A percentile compares a stretch with the other conserved stretches of the same genome.
phyloP scores from a whole-genome alignment of 306 rosid species.

The Glycyrrhiza uralensis region DNA sequence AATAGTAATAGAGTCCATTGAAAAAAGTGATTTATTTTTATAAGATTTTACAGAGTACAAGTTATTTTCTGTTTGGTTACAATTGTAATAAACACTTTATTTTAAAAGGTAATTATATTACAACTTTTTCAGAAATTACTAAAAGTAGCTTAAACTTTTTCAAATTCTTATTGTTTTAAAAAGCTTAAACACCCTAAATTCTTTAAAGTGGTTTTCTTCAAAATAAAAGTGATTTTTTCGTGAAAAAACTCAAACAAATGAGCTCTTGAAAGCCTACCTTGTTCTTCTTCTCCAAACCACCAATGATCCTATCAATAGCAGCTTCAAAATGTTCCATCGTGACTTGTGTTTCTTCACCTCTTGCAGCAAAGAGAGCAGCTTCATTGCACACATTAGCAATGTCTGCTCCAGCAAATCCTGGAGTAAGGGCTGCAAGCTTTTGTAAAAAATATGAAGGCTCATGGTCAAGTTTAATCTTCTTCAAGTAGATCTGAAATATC shows the following conservation, averaged over 20 bases:
- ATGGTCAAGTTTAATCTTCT: slow-evolving; percentile 80
- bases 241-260: background rate
- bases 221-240: too few relatives aligned
- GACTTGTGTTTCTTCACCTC: slow-evolving; percentile 55
- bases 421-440: slow-evolving; percentile 96
- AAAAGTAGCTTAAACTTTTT: too few relatives aligned
- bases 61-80: too few relatives aligned
- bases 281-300: slow-evolving; percentile 98
- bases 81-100: too few relatives aligned
- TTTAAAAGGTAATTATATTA: too few relatives aligned
- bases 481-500: slow-evolving; percentile 81
- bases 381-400: slow-evolving; percentile 97
- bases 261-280: slow-evolving; percentile 42
- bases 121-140: too few relatives aligned
- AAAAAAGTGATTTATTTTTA: too few relatives aligned
- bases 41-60: too few relatives aligned
- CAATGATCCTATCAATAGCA: slow-evolving; percentile 89
- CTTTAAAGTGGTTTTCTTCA: too few relatives aligned
- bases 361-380: slow-evolving; percentile 96
- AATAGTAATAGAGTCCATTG: too few relatives aligned
- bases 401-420: slow-evolving; percentile 99
- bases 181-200: background rate
- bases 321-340: slow-evolving; percentile 82
- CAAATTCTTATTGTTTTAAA: background rate
- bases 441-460: slow-evolving; percentile 82